A percentile compares a stretch with the other conserved stretches of the same genome.
Evolutionary conservation across 2,329 filamentous ascomycete genomes (phyloP).

Genomic region (Thelonectria olida): DNA sequence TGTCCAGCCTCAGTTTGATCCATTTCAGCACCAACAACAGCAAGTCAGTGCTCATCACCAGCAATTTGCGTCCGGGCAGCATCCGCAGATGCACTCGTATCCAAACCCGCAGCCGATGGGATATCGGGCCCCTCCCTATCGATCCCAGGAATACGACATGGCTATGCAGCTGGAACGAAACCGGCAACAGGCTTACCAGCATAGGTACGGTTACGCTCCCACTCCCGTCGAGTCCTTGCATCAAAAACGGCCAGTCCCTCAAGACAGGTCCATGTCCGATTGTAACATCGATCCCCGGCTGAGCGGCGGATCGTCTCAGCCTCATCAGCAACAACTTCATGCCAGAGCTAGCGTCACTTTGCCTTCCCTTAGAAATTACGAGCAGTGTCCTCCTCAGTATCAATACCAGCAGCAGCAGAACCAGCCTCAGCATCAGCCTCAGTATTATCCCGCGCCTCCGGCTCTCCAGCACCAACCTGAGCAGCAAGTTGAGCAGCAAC

Average conservation of each 20-base stretch:
- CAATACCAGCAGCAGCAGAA: neutral
- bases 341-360: neutral
- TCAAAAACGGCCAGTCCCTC: neutral
- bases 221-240: neutral
- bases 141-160: neutral
- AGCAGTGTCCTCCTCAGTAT: neutral
- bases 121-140: neutral
- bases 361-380: neutral
- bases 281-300: neutral
- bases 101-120: too few species aligned
- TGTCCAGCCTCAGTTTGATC: neutral
- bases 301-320: neutral
- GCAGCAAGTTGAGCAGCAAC: neutral
- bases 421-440: neutral
- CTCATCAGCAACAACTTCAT: neutral
- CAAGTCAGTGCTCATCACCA: neutral
- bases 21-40: neutral
- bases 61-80: neutral
- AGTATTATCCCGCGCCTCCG: neutral
- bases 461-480: neutral
- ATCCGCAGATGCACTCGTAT: too few species aligned
- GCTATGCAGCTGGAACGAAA: neutral
- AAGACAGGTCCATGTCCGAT: neutral
- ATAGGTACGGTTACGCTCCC: neutral
- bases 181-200: neutral